Conservation (phyloP, 2,329 filamentous ascomycete genomes). For the Phaeophleospora eucalypticola region DNA sequence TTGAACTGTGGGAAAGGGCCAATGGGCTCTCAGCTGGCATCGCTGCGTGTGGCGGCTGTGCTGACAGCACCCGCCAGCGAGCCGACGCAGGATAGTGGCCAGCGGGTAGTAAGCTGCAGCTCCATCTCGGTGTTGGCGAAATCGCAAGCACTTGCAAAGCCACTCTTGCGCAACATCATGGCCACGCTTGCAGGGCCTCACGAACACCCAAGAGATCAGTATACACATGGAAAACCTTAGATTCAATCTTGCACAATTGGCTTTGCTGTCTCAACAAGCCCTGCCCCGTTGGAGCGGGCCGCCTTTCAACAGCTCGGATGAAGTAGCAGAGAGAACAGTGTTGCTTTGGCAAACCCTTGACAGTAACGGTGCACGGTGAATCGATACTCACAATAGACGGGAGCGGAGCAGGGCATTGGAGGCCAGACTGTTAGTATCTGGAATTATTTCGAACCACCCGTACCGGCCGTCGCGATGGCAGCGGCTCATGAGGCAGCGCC, state of each 20-base stretch:
- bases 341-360: not conserved
- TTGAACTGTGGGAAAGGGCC: conserved; percentile 7
- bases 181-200: not conserved
- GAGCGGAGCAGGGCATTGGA: not conserved
- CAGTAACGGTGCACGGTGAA: not conserved
- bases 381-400: not conserved
- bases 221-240: not conserved
- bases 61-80: conserved; percentile 17
- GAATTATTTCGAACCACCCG: too few species aligned
- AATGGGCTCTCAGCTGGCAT: conserved; percentile 8
- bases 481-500: too few species aligned
- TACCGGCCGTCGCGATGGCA: too few species aligned
- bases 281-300: not conserved
- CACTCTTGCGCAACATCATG: not conserved
- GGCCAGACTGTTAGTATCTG: too few species aligned
- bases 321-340: not conserved
- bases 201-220: not conserved
- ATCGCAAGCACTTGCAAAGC: not conserved
- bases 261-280: not conserved
- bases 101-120: conserved; percentile 5
- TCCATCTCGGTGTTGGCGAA: conserved; percentile 8
- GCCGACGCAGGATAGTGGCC: conserved; percentile 1
- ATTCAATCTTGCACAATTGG: not conserved
- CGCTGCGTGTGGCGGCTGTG: conserved; percentile 8
- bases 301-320: not conserved